phyloP scores from a whole-genome alignment of 1,284 basidiomycete genomes.

The Trametes pubescens region DNA sequence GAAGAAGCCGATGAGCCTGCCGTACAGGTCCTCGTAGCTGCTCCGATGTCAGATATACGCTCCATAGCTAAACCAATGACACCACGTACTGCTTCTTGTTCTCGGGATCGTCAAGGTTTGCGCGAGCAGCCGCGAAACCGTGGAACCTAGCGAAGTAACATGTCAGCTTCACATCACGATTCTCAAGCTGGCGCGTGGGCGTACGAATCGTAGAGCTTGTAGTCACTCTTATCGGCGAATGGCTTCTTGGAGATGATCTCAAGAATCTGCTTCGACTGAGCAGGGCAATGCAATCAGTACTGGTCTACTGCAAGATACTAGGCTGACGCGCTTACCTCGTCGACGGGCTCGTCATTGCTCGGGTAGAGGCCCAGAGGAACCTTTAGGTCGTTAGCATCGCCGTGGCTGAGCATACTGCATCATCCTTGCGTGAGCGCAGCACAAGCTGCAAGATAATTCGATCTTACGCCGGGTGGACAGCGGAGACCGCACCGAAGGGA shows the following conservation, averaged over 20 bases:
- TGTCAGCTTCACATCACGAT: conserved; percentile 11
- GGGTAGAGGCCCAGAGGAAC: conserved; percentile 68
- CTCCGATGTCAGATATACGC: conserved; percentile 14
- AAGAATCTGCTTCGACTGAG: conserved; percentile 61
- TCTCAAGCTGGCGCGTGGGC: conserved; percentile 21
- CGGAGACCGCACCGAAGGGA: conserved; percentile 58
- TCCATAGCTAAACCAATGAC: not conserved
- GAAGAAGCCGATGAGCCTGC: conserved; percentile 61
- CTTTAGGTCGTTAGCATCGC: conserved; percentile 58
- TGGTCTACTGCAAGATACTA: not conserved
- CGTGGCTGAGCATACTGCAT: conserved; percentile 62
- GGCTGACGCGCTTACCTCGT: conserved; percentile 53
- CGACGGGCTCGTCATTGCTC: conserved; percentile 65
- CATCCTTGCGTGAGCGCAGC: not conserved
- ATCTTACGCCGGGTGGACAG: conserved; percentile 64
- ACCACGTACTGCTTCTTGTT: conserved; percentile 66
- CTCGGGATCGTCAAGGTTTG: conserved; percentile 65
- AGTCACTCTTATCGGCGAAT: conserved; percentile 61
- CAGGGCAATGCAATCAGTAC: not conserved
- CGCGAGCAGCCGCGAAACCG: conserved; percentile 78
- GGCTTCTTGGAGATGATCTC: conserved; percentile 58
- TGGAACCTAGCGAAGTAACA: conserved; percentile 57
- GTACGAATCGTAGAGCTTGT: conserved; percentile 64
- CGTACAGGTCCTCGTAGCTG: conserved; percentile 70
- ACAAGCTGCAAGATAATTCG: not conserved